Base-by-base conservation (phyloP, 176 grass and related monocot genomes). In the Carex littledalei region DNA sequence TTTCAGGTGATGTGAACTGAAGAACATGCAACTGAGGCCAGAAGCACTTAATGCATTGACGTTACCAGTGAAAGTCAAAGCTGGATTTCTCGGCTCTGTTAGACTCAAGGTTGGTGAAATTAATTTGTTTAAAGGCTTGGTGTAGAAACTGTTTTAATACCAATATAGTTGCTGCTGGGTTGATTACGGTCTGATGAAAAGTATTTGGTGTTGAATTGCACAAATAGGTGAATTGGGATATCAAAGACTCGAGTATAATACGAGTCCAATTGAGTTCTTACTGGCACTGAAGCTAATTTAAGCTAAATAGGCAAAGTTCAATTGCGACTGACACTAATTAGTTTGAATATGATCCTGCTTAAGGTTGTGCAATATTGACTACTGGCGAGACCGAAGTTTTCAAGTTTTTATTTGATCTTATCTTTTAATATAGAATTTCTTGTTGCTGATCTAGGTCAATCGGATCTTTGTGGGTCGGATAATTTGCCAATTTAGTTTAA, bases 21-120 rank as follows among this genome's bases (percentile, higher is more conserved):
- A 90, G 26, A 94, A 94, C 88, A 98, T 98, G 95, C 93, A 94
- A 86, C 82, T 98, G 83, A 94, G 84, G 86, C 95, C 92, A 53
- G 95, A 98, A 70, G 95, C 95, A 8, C 95, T 98, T 75, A 98
- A 98, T 94, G 92, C 92, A 69, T 86, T 98, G 81, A 94, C 93
- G 72, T 90, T 98, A 77, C 95, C 95, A 71, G 89, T 98, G 57
- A 94, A 85, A 90, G 95, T 98, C 66, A 94, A 98, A 83, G 93
- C 95, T 45, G 95, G 95, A 88, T 98, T 98, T 78, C 93, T 98
- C 77, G 95, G 95, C 85, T 98, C 95, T 70, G 95, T 98, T 54
- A 94, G 84, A 86, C 92, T 98, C 82, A 93, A 98, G 92, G 95
- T 98, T 91, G 84, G 79, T 83, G 14, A 74, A 37, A 73, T 37